Percentiles rank a stretch among this genome's conserved stretches.
Evolutionary conservation across 192 early-diverging fungal genomes (phyloP).

Genomic region (Funneliformis mosseae): DNA sequence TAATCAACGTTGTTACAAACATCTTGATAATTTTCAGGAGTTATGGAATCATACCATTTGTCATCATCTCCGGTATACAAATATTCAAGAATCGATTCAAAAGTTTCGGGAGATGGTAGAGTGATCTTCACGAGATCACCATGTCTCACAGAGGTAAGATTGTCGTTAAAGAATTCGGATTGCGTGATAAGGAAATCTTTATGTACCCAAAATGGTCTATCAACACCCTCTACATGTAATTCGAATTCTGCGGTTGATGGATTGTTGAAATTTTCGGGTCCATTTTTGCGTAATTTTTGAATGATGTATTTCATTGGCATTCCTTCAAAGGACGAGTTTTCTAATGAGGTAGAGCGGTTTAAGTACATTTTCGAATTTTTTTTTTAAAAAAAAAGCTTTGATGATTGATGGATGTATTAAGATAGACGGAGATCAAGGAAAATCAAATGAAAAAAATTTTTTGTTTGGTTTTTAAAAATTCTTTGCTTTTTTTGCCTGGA

Average conservation of each 20-base stretch:
- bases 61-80: not conserved
- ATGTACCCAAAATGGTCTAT: conserved; percentile 3
- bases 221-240: not conserved
- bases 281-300: not conserved
- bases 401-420: no score
- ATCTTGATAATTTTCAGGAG: not conserved
- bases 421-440: no score
- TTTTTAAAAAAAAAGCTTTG: no score
- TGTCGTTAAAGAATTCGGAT: not conserved
- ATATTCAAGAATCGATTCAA: conserved; percentile 7
- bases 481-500: not conserved
- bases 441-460: no score
- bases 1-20: not conserved
- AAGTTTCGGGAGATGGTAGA: conserved; percentile 1
- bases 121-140: not conserved
- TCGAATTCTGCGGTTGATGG: not conserved
- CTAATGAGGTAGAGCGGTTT: no score
- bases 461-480: no score
- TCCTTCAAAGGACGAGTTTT: not conserved
- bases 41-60: conserved; percentile 1
- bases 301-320: not conserved
- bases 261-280: not conserved
- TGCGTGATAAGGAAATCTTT: not conserved
- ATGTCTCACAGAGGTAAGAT: not conserved
- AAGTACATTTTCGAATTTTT: no score